Evolutionary conservation across 2,329 filamentous ascomycete species (phyloP).

Genomic region (Fusarium veterinarium): DNA sequence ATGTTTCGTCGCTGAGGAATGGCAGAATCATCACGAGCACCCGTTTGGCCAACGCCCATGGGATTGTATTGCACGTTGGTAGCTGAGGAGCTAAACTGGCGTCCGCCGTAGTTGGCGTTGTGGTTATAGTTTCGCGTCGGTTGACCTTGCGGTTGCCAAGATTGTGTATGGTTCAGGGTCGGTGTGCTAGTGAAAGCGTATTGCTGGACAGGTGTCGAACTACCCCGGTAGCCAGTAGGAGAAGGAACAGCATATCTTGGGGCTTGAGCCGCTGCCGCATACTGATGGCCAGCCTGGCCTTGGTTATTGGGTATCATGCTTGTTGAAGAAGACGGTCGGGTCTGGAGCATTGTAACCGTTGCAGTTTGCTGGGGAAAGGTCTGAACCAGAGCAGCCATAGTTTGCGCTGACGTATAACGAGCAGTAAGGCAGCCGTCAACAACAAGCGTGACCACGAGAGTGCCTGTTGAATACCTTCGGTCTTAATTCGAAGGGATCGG

Average conservation of each 20-base stretch:
- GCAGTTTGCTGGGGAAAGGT: constrained; percentile 80
- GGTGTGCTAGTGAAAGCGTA: constrained; percentile 82
- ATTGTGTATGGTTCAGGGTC: constrained; percentile 65
- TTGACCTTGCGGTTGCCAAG: constrained; percentile 60
- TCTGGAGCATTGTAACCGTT: constrained; percentile 80
- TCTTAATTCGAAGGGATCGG: constrained; percentile 3
- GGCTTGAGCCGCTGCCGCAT: constrained; percentile 54
- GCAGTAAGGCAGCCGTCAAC: constrained; percentile 25
- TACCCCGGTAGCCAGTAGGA: constrained; percentile 65
- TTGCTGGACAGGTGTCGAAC: constrained; percentile 73
- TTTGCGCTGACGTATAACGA: constrained; percentile 49
- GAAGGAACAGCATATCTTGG: constrained; percentile 50
- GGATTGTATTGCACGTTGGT: constrained; percentile 55
- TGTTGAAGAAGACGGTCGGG: constrained; percentile 69
- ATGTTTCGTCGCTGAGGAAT: constrained; percentile 58
- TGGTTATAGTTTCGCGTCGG: constrained; percentile 33
- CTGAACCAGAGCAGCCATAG: constrained; percentile 88
- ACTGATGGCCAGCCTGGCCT: constrained; percentile 63
- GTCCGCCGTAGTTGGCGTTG: constrained; percentile 45
- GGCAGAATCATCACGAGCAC: constrained; percentile 65
- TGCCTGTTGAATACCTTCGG: constrained; percentile 32
- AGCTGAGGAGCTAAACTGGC: constrained; percentile 54
- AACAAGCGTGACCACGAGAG: constrained; percentile 29
- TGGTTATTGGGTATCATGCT: constrained; percentile 63
- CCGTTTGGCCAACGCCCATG: constrained; percentile 52